Evolutionary conservation across 139 green algal genomes (phyloP).

Genomic region (Chlamydomonas urium): DNA sequence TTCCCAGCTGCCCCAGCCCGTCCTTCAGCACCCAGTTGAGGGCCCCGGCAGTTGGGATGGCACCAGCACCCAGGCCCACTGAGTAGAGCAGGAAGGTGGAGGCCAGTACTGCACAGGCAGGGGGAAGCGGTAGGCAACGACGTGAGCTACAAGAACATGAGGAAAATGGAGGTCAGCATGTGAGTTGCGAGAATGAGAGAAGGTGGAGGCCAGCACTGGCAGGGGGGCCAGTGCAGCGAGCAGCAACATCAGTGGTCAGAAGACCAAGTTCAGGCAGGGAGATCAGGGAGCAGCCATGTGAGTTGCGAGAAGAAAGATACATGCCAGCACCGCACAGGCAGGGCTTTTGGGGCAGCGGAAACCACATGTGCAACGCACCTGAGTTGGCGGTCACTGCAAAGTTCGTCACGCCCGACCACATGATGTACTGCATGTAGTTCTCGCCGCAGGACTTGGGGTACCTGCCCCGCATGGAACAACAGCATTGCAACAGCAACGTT

Average conservation of each 20-base stretch:
- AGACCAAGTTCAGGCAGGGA: no score
- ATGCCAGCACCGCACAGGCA: no score
- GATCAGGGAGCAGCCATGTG: no score
- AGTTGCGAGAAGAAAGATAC: no score
- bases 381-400: constrained; percentile 45
- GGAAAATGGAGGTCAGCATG: not conserved
- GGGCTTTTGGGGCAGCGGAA: no score
- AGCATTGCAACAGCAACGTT: no score
- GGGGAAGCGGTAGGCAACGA: not conserved
- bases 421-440: constrained; percentile 35
- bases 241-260: not conserved
- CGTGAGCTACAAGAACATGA: not conserved
- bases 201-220: not conserved
- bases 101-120: constrained; percentile 47
- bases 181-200: not conserved
- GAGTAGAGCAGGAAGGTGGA: constrained; percentile 79
- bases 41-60: constrained; percentile 64
- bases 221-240: not conserved
- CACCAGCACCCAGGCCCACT: constrained; percentile 59
- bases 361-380: constrained; percentile 19
- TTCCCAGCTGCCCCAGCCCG: constrained; percentile 67
- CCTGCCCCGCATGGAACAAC: no score
- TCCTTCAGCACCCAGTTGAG: constrained; percentile 71
- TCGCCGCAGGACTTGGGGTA: constrained; percentile 39
- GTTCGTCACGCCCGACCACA: constrained; percentile 46